Evolutionary conservation across 1,284 basidiomycete species (phyloP).

Genomic region (Rhodofomes roseus): DNA sequence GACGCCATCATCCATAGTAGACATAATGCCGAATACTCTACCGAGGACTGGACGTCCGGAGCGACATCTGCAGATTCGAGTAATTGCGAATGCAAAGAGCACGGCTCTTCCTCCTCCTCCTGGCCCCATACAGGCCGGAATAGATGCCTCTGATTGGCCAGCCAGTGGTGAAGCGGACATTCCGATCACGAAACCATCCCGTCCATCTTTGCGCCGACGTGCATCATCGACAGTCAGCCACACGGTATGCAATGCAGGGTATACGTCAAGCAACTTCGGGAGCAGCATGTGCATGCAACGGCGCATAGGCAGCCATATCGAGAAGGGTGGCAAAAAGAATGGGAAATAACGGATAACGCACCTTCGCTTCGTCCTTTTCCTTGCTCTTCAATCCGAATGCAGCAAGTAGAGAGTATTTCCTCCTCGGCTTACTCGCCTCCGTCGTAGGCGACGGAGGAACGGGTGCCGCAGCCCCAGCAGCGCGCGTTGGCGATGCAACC

Average conservation of each 20-base stretch:
- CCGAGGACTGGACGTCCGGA: too few species aligned
- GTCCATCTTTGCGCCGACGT: background rate
- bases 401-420: constrained; percentile 22
- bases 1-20: too few species aligned
- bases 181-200: too few species aligned
- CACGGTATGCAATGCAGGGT: background rate
- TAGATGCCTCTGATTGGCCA: too few species aligned
- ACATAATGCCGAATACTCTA: too few species aligned
- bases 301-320: background rate
- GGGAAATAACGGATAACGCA: constrained; percentile 4
- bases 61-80: too few species aligned
- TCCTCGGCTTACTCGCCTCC: constrained; percentile 11
- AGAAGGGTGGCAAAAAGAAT: background rate
- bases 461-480: background rate
- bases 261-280: background rate
- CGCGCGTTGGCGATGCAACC: background rate
- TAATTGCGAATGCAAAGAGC: too few species aligned
- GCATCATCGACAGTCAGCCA: background rate
- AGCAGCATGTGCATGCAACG: background rate
- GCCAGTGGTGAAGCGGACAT: too few species aligned
- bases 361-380: constrained; percentile 13
- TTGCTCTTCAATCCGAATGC: constrained; percentile 16
- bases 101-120: too few species aligned
- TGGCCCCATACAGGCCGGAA: too few species aligned
- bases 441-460: background rate